Percentiles rank a stretch among this genome's conserved stretches.
Evolutionary conservation across 192 early-diverging fungal genomes (phyloP).

Genomic region (Coemansia sp.): DNA sequence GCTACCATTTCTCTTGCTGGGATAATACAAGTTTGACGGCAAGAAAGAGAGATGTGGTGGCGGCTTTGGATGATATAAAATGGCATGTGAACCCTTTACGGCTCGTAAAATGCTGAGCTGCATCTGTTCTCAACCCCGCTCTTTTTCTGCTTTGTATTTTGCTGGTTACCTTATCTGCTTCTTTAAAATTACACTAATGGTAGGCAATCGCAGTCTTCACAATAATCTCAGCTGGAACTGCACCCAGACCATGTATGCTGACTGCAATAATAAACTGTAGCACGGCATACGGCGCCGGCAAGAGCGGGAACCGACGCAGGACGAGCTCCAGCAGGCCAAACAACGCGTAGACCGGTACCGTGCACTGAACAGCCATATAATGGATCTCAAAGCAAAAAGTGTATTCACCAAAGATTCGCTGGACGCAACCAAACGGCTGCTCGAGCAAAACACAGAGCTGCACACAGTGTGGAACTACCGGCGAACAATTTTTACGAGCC

Average conservation of each 20-base stretch:
- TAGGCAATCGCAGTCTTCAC: not conserved
- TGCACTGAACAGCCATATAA: slow-evolving; percentile 31
- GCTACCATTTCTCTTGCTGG: not conserved
- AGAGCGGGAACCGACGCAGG: slow-evolving; percentile 23
- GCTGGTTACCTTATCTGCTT: not conserved
- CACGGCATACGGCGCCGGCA: slow-evolving; percentile 43
- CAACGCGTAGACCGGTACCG: slow-evolving; percentile 47
- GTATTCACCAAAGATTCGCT: slow-evolving; percentile 58
- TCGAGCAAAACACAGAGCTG: slow-evolving; percentile 84
- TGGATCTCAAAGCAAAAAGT: slow-evolving; percentile 17
- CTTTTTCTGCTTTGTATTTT: no score
- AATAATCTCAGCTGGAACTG: no score
- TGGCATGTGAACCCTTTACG: no score
- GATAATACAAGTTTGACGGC: no score
- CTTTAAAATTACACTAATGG: not conserved
- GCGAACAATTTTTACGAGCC: slow-evolving; percentile 61
- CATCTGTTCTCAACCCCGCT: no score
- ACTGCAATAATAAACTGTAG: slow-evolving; percentile 11
- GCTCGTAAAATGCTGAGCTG: no score
- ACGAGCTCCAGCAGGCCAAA: slow-evolving; percentile 31
- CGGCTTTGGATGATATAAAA: no score
- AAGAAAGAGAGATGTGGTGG: no score
- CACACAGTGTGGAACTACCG: slow-evolving; percentile 96
- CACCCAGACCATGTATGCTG: no score
- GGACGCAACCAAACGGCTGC: slow-evolving; percentile 64